phyloP scores from a whole-genome alignment of 805 yeast species.

The Candida gorgasii region DNA sequence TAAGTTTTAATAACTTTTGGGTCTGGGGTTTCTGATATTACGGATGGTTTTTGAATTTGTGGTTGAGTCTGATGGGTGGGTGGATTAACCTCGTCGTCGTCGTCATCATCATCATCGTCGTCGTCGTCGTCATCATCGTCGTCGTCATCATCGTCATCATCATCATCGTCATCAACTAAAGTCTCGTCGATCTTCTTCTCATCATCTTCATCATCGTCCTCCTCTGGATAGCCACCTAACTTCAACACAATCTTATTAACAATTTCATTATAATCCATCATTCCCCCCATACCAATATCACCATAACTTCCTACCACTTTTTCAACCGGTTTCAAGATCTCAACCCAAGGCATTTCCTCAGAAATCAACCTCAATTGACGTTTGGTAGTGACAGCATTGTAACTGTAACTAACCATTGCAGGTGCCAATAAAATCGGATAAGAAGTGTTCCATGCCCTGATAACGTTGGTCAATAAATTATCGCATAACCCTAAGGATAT shows the following conservation, averaged over 20 bases:
- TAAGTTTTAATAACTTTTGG: background rate
- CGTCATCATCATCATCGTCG: constrained; percentile 19
- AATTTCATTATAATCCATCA: constrained; percentile 96
- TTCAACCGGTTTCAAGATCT: constrained; percentile 90
- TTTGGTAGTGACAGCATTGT: constrained; percentile 85
- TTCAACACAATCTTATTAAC: constrained; percentile 80
- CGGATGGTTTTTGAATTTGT: background rate
- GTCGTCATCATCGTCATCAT: constrained; percentile 48
- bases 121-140: constrained; percentile 32
- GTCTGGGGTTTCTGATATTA: background rate
- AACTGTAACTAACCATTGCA: constrained; percentile 91
- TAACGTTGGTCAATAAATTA: constrained; percentile 83
- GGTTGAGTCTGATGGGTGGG: constrained; percentile 4
- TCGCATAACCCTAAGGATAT: constrained; percentile 91
- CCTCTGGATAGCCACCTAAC: constrained; percentile 55
- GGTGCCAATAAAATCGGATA: constrained; percentile 91
- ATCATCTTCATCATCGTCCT: constrained; percentile 49
- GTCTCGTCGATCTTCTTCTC: constrained; percentile 36
- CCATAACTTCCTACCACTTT: constrained; percentile 92
- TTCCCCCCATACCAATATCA: constrained; percentile 99
- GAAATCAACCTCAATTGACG: constrained; percentile 73
- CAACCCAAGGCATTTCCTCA: constrained; percentile 95
- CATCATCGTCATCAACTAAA: constrained; percentile 46
- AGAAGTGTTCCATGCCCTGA: constrained; percentile 94
- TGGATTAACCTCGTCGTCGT: no score